Conservation (phyloP, 148 eudicot genomes). For the Chenopodium formosanum region DNA sequence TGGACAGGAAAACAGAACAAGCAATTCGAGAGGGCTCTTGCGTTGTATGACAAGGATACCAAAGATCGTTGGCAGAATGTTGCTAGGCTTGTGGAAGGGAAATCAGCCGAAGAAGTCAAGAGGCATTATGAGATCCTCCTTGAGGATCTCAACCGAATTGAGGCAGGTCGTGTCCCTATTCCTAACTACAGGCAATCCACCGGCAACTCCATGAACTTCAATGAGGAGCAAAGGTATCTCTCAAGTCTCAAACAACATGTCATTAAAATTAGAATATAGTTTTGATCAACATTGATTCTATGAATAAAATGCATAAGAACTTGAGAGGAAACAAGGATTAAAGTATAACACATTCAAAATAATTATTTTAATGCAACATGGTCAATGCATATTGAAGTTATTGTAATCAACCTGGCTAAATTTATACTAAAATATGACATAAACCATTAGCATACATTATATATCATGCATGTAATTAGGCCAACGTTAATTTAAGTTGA, state of each 20-base stretch:
- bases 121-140: conserved; percentile 45
- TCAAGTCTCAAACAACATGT: conserved; percentile 1
- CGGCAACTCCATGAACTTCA: conserved; percentile 23
- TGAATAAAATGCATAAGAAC: not conserved
- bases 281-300: not conserved
- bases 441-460: not conserved
- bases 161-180: conserved; percentile 37
- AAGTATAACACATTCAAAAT: not conserved
- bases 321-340: not conserved
- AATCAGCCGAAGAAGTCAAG: conserved; percentile 42
- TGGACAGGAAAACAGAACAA: conserved; percentile 50
- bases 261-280: not conserved
- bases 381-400: not conserved
- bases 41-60: conserved; percentile 34
- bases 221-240: conserved; percentile 32
- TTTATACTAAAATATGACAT: not conserved
- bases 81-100: conserved; percentile 38
- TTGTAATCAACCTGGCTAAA: no score
- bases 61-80: conserved; percentile 47
- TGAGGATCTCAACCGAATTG: conserved; percentile 37
- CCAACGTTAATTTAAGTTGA: conserved; percentile 2
- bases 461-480: conserved; percentile 14
- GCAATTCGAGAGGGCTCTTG: conserved; percentile 44
- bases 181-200: conserved; percentile 33
- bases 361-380: not conserved